Evolutionary conservation across 257 asterid species (phyloP).

Genomic region (Anisodus acutangulus): DNA sequence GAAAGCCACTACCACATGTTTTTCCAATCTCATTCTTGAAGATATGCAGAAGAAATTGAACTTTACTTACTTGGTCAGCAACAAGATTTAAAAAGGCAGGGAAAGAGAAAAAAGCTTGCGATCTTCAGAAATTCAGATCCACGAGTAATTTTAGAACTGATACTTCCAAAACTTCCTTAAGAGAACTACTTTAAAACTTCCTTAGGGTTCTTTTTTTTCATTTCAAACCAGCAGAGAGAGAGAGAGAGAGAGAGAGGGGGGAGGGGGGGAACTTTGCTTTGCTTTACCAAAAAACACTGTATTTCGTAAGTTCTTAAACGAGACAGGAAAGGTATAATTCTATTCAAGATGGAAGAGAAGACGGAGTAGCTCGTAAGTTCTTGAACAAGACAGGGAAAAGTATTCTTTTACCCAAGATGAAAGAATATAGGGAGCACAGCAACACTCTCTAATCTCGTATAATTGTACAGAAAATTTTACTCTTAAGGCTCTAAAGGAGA

Average conservation of each 20-base stretch:
- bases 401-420: not conserved
- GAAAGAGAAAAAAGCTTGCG: not conserved
- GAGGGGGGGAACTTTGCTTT: not conserved
- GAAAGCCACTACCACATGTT: not conserved
- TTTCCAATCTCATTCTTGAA: not conserved
- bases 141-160: not conserved
- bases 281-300: not conserved
- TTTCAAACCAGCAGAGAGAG: not conserved
- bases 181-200: not conserved
- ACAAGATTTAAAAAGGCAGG: not conserved
- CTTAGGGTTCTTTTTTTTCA: not conserved
- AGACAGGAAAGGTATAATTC: not conserved
- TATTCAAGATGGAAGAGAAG: not conserved
- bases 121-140: slow-evolving; percentile 5
- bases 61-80: not conserved
- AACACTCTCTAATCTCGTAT: not conserved
- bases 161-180: not conserved
- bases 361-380: not conserved
- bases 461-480: not conserved
- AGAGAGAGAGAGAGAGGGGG: not conserved
- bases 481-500: not conserved
- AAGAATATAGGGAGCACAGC: not conserved
- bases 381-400: not conserved
- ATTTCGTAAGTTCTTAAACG: not conserved
- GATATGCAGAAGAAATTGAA: not conserved